phyloP scores from a whole-genome alignment of 306 rosid genomes.

The Ormosia semicastrata region DNA sequence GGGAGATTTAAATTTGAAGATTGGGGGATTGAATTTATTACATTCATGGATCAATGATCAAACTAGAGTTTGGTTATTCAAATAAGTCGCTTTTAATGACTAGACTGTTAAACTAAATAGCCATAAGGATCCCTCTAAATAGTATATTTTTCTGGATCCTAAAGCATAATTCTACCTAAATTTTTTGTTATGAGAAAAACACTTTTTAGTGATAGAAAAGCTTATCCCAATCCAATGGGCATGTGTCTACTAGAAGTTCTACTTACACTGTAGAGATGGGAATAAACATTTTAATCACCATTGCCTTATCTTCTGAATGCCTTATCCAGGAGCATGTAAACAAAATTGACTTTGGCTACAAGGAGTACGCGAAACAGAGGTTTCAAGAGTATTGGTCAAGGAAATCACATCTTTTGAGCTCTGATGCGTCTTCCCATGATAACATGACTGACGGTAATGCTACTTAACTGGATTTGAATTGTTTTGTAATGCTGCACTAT shows the following conservation, averaged over 20 bases:
- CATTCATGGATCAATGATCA: not conserved
- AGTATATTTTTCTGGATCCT: not conserved
- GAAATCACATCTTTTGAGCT: conserved; percentile 40
- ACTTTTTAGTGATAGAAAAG: not conserved
- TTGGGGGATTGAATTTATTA: not conserved
- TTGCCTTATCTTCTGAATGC: not conserved
- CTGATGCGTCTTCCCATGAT: conserved; percentile 22
- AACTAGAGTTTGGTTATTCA: not conserved
- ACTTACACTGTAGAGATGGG: not conserved
- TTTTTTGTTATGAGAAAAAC: not conserved
- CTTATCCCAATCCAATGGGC: not conserved
- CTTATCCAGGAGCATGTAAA: conserved; percentile 65
- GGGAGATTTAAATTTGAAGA: not conserved
- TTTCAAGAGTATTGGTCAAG: conserved; percentile 65
- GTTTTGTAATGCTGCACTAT: not conserved
- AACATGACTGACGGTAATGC: conserved; percentile 12
- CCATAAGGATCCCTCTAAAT: not conserved
- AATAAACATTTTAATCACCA: not conserved
- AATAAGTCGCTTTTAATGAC: not conserved
- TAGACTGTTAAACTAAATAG: too few species aligned
- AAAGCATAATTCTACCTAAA: not conserved
- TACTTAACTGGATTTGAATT: conserved; percentile 2
- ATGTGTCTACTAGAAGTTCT: not conserved
- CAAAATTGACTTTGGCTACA: conserved; percentile 73
- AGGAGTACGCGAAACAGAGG: conserved; percentile 78